Conservation (phyloP, 179 eudicot species). For the Drosera spatulata region DNA sequence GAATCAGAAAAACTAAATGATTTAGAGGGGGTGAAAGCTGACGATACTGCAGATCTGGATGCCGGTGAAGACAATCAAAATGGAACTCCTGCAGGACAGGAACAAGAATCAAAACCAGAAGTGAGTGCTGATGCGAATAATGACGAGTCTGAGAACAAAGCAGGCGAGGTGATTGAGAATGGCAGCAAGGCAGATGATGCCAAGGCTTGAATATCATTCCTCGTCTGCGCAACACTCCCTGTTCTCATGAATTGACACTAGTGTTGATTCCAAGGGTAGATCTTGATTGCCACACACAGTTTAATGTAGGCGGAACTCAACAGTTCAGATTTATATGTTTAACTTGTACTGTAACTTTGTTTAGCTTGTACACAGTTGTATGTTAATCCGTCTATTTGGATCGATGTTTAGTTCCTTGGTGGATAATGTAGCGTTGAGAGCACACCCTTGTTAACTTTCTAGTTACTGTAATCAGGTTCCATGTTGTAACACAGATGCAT, state of each 20-base stretch:
- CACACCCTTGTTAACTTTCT: not conserved
- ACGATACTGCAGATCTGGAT: conserved; percentile 4
- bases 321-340: not conserved
- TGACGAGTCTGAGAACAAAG: conserved; percentile 15
- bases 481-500: too few relatives aligned
- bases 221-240: not conserved
- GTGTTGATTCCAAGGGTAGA: not conserved
- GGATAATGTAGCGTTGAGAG: not conserved
- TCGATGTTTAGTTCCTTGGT: not conserved
- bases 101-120: conserved; percentile 12
- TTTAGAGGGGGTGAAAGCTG: conserved; percentile 14
- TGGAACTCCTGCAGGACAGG: conserved; percentile 4
- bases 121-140: conserved; percentile 6
- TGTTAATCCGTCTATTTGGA: not conserved
- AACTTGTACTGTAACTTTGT: not conserved
- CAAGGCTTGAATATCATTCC: conserved; percentile 13
- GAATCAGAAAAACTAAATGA: conserved; percentile 15
- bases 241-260: not conserved
- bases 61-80: conserved; percentile 15
- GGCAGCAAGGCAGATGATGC: conserved; percentile 26
- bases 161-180: conserved; percentile 18
- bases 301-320: not conserved
- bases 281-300: not conserved
- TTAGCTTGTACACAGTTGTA: not conserved
- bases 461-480: too few relatives aligned